Evolutionary conservation across 2,329 filamentous ascomycete species (phyloP).

Genomic region (Aschersonia sp.): DNA sequence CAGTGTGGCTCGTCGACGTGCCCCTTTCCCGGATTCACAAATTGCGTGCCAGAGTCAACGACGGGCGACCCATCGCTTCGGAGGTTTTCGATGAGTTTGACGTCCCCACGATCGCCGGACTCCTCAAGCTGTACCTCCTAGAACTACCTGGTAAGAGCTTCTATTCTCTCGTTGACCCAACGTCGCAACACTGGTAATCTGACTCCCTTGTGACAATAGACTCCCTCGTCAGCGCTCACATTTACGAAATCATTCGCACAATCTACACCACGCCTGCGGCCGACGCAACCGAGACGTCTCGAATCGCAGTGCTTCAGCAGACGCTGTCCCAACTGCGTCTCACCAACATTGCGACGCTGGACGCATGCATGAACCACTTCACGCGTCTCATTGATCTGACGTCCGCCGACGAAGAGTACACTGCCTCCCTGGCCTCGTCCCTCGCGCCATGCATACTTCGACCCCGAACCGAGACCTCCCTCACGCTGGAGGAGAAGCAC

Average conservation of each 20-base stretch:
- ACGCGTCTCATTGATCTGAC: conserved; percentile 93
- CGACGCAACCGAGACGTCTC: conserved; percentile 62
- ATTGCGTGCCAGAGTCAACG: conserved; percentile 70
- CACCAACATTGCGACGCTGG: conserved; percentile 96
- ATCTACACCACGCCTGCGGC: conserved; percentile 77
- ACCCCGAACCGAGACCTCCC: conserved; percentile 71
- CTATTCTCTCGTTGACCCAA: no score
- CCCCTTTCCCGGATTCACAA: conserved; percentile 74
- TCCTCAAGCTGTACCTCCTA: conserved; percentile 86
- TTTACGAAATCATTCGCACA: conserved; percentile 97
- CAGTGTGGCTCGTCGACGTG: conserved; percentile 90
- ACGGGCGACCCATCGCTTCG: conserved; percentile 63
- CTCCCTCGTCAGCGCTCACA: conserved; percentile 93
- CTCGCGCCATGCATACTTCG: conserved; percentile 80
- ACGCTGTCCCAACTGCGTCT: conserved; percentile 89
- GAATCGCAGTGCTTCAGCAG: conserved; percentile 84
- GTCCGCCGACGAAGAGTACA: conserved; percentile 81
- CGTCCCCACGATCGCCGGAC: conserved; percentile 82
- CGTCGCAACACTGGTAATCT: no score
- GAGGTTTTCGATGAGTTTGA: conserved; percentile 80
- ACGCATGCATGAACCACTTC: conserved; percentile 96
- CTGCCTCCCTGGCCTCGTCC: conserved; percentile 56
- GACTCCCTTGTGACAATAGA: conserved; percentile 34
- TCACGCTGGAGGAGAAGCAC: conserved; percentile 93
- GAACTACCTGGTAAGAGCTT: conserved; percentile 68